Conservation (phyloP, 371 early-diverging fungal genomes). For the Lichtheimia corymbifera region DNA sequence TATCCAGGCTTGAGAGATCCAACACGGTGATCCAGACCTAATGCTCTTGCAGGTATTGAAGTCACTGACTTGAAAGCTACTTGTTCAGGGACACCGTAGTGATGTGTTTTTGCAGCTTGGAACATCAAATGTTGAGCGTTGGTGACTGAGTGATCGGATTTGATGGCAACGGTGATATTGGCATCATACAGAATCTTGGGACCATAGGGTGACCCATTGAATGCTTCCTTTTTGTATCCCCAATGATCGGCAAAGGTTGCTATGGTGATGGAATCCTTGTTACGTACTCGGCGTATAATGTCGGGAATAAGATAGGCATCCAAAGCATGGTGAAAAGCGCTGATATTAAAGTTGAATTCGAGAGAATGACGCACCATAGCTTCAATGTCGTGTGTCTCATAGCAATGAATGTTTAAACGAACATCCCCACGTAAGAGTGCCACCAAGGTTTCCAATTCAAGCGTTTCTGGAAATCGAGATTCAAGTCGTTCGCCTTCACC, state of each 20-base stretch:
- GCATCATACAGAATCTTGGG: constrained; percentile 66
- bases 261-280: constrained; percentile 58
- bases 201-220: constrained; percentile 57
- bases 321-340: constrained; percentile 82
- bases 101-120: constrained; percentile 72
- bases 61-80: constrained; percentile 69
- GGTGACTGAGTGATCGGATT: constrained; percentile 76
- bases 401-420: constrained; percentile 74
- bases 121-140: constrained; percentile 70
- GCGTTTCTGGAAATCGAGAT: constrained; percentile 65
- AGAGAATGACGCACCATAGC: constrained; percentile 73
- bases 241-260: constrained; percentile 73
- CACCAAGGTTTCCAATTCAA: constrained; percentile 61
- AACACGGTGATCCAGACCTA: constrained; percentile 72
- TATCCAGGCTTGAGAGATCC: constrained; percentile 68
- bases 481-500: constrained; percentile 26
- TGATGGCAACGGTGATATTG: constrained; percentile 71
- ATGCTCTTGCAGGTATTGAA: constrained; percentile 66
- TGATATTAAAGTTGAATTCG: constrained; percentile 76
- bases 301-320: constrained; percentile 76
- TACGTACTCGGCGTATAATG: constrained; percentile 60
- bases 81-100: constrained; percentile 65
- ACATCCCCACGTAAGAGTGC: constrained; percentile 75
- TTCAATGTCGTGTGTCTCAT: constrained; percentile 70
- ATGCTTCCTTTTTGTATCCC: constrained; percentile 80